Percentiles rank a stretch among this genome's conserved stretches.
Evolutionary conservation across 164 flowering plant genomes (phyloP).

Genomic region (Umbilicus rupestris): DNA sequence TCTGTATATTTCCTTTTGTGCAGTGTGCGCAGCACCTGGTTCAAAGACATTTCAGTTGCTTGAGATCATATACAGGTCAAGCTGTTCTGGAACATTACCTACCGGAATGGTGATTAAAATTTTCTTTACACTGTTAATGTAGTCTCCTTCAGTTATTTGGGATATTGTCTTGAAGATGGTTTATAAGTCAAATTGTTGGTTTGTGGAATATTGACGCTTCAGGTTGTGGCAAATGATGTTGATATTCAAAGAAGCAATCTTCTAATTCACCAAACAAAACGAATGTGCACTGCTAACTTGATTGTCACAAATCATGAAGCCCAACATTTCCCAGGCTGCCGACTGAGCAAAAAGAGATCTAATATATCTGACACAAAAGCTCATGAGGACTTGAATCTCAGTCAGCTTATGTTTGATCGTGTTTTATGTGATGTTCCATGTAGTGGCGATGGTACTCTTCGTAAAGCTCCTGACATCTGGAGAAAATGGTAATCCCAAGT

Average conservation of each 20-base stretch:
- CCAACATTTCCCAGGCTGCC: conserved; percentile 93
- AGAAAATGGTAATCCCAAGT: conserved; percentile 62
- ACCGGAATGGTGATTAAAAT: conserved; percentile 77
- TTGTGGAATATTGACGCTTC: conserved; percentile 15
- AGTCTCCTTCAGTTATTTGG: background rate
- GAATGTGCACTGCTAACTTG: conserved; percentile 96
- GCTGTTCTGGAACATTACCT: conserved; percentile 58
- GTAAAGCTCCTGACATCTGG: conserved; percentile 99
- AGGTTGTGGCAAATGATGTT: conserved; percentile 95
- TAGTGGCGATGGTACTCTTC: conserved; percentile 99
- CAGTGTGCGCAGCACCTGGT: conserved; percentile 99
- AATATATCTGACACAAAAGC: conserved; percentile 21
- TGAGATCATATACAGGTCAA: conserved; percentile 74
- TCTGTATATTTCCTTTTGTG: conserved; percentile 5
- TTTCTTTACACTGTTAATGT: conserved; percentile 8
- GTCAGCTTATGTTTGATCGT: conserved; percentile 78
- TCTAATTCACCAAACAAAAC: conserved; percentile 94
- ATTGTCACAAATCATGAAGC: conserved; percentile 96
- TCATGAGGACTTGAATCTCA: conserved; percentile 18
- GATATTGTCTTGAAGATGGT: background rate
- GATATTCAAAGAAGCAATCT: conserved; percentile 93
- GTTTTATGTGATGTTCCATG: conserved; percentile 98
- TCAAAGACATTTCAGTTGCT: conserved; percentile 97
- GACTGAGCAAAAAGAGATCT: conserved; percentile 21
- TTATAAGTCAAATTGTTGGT: conserved; percentile 2